Evolutionary conservation across 805 yeast species (phyloP).

Genomic region (Wickerhamomyces tratensis): DNA sequence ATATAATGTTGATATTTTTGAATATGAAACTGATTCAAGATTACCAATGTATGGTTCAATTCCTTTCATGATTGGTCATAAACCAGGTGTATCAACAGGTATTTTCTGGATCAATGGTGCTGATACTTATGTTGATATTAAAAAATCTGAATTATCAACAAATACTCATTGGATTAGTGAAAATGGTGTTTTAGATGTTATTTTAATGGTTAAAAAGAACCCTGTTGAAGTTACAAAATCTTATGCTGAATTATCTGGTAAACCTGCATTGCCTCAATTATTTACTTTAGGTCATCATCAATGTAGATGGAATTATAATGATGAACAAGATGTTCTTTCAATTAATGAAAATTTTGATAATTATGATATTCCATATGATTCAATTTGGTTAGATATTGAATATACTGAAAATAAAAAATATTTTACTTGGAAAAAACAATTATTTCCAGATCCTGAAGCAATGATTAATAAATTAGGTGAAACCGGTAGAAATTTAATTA

Average conservation of each 20-base stretch:
- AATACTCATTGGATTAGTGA: conserved; percentile 92
- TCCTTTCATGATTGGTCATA: conserved; percentile 74
- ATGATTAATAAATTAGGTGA: conserved; percentile 58
- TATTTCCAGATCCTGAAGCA: conserved; percentile 64
- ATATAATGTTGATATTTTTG: conserved; percentile 91
- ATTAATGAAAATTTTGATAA: conserved; percentile 65
- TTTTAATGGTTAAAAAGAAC: conserved; percentile 51
- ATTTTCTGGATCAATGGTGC: conserved; percentile 90
- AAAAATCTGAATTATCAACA: conserved; percentile 24
- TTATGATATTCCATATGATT: conserved; percentile 73
- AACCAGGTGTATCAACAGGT: conserved; percentile 52
- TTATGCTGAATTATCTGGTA: conserved; percentile 69
- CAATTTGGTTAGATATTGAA: conserved; percentile 92
- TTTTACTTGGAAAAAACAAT: conserved; percentile 78
- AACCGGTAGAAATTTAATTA: conserved; percentile 73
- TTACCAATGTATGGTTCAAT: conserved; percentile 94
- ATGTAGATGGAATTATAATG: conserved; percentile 95
- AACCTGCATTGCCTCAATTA: conserved; percentile 59
- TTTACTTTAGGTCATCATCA: conserved; percentile 90
- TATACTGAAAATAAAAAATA: conserved; percentile 81
- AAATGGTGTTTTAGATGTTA: conserved; percentile 71
- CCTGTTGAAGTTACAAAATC: conserved; percentile 46
- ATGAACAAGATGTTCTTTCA: conserved; percentile 73
- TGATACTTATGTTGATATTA: conserved; percentile 81
- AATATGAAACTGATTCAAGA: conserved; percentile 74